Base-by-base conservation (phyloP, 176 grass and related monocot species). In the Otatea glauca region DNA sequence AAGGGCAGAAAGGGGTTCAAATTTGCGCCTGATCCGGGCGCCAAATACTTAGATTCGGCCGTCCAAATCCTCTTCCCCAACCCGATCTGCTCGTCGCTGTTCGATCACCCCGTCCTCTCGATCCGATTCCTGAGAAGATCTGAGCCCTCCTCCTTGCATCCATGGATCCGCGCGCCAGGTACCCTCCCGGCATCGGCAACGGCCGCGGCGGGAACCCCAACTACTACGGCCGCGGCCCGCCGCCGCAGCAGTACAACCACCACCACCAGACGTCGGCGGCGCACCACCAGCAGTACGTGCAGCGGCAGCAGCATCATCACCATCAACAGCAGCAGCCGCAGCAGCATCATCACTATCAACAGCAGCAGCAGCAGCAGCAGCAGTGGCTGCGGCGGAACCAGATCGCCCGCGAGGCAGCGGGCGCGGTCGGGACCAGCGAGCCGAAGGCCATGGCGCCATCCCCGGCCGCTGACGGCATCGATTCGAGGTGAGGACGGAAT, bases 141-240 rank as follows among this genome's bases (percentile, higher is more conserved):
- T 48, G 84, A 83, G 61, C 41, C 44, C 32, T 35, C 73, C 67
- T 55, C 64, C 37, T 78, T n/a, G 9, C 63, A 39, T 7, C 63
- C 74, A 97, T 97, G 95, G 94, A 94, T 91, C 88, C 86, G 64
- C 92, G 92, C 79, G 86, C 90, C 68, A 94, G 88, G 88, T 94
- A 88, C 71, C 88, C 92, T 72, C 92, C 90, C 18, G 92, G 88
- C 32, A 86, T 91, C 59, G 90, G 92, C 49, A 92, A 89, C 67
- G 87, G 79, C 9, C 88, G 92, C 11, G 95, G 92, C 21, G 84
- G 88, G 62, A 88, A 88, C 74, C 86, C 86, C 44, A 89, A 74
- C 79, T 66, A 86, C 88, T 86, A 92, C 88, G 76, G 81, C 17
- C 84, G 82, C 45, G 81, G 75, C 48, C 81, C 70, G 49, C 66